Base-by-base conservation (phyloP, 495 filamentous ascomycete species). In the Opeltia flavorubescens region DNA sequence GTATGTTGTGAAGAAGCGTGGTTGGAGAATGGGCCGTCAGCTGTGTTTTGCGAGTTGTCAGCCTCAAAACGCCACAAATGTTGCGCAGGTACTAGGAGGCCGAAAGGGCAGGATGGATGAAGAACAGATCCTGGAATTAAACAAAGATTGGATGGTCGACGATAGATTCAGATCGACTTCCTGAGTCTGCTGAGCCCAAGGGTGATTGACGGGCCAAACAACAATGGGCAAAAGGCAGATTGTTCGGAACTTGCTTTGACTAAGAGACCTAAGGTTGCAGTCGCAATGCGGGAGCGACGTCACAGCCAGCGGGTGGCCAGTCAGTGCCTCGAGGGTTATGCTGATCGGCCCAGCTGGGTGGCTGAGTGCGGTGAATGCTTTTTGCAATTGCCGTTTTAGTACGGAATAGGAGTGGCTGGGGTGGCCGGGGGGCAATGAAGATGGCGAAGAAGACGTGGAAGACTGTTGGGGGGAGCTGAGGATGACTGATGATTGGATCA, bases 21-120 rank as follows among this genome's bases (percentile, higher is more conserved):
- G 38, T 15, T 41, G 5, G 38, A 41, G 21, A 21, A 41, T 41
- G 13, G 38, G 38, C 7, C 38, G 38, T 41, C 38, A 24, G 38
- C 38, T 41, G 38, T 41, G 15, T 41, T 41, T 15, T 21, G 0
- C 20, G 4, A 7, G 21, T 21, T 5, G 38, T 41, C 38, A 41
- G 38, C 38, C 38, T 41, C 38, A 26, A 31, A 31, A 36, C 38
- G 38, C 38, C 38, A 41, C 38, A 41, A 36, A 41, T 41, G 38
- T 41, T 41, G 13, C 25, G 38, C 38, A 41, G 38, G 17, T 20
- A 21, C 38, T 41, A 41, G 25, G 4, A 21, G 18, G 3, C 6
- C 13, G 29, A 13, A 13, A 31, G 29, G 29, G 6, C 6, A 13
- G 6, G 13, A 6, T 13, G 29, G 13, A 6, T 31, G 29, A 13